These are phyloP conservation scores for Odontarrhena argentea DNA, from an alignment of 345 rosid species.

Conservation along the genomic window DNA sequence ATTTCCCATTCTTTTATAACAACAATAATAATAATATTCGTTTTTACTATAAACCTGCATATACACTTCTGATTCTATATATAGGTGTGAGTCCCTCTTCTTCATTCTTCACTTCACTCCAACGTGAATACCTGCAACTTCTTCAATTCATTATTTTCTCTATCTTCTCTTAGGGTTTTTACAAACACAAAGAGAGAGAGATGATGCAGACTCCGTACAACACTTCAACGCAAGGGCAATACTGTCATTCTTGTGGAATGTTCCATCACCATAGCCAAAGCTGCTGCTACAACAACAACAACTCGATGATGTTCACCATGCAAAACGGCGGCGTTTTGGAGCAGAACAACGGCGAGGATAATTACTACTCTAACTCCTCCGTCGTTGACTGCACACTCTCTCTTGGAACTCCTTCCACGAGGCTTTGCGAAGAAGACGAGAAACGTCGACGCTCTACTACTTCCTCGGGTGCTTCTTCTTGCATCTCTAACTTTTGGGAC, in stretches of 20 bases:
- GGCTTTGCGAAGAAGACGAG: slow-evolving; percentile 61
- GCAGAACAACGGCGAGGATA: slow-evolving; percentile 30
- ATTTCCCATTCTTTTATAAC: not conserved
- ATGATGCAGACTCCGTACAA: slow-evolving; percentile 47
- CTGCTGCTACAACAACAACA: slow-evolving; percentile 32
- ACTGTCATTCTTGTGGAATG: slow-evolving; percentile 44
- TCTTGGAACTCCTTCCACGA: slow-evolving; percentile 82
- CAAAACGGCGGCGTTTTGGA: slow-evolving; percentile 36
- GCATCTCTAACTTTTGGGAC: slow-evolving; percentile 70
- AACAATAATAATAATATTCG: slow-evolving; percentile 17
- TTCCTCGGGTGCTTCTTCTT: slow-evolving; percentile 41
- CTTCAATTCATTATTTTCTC: not conserved
- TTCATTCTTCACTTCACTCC: slow-evolving; percentile 36
- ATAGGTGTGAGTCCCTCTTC: slow-evolving; percentile 39
- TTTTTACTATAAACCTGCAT: slow-evolving; percentile 35
- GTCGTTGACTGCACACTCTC: slow-evolving; percentile 87
- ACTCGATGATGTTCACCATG: slow-evolving; percentile 39
- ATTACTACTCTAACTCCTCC: slow-evolving; percentile 40
- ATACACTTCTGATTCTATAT: slow-evolving; percentile 40
- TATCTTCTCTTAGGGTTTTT: slow-evolving; percentile 23
- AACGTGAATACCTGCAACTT: slow-evolving; percentile 28
- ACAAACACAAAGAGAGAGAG: slow-evolving; percentile 13
- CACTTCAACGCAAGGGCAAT: slow-evolving; percentile 42
- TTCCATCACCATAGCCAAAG: slow-evolving; percentile 41
- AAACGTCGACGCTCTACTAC: slow-evolving; percentile 45